Base-by-base conservation (phyloP, 192 early-diverging fungal genomes). In the Coemansia erecta region DNA sequence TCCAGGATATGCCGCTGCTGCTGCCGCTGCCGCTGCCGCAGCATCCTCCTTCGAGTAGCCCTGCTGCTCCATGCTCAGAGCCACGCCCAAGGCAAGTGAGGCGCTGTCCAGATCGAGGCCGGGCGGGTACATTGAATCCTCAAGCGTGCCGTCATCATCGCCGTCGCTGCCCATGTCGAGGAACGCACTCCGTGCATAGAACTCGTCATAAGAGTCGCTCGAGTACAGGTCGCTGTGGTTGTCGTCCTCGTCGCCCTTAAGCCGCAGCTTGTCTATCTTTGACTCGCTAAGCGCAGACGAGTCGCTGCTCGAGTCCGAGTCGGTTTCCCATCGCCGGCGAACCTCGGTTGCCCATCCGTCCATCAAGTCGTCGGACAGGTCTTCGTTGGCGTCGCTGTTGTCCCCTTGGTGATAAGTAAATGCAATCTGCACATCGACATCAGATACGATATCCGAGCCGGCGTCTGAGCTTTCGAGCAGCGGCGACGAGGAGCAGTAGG, bases 61-160 rank as follows among this genome's bases (percentile, higher is more conserved):
- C 41, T 73, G 77, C 63, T 79, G 70, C 67, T 79, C 77, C 77
- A 79, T 79, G 63, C 77, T 79, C 21, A 79, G 66, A 0, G 77
- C 77, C 28, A 79, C 71, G 19, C 77, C 77, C 41, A 79, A 60
- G 4, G 77, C 77, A 37, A 79, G 67, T 43, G 77, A 79, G 14
- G 71, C 77, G 28, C 66, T 60, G 60, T 79, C 71, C 8, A 79
- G 60, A 41, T 79, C 77, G 18, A 79, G 66, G 4, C 43, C 66
- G 0, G 60, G 14, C 2, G 63, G 24, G 23, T 73, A 73, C 31
- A 53, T 23, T 3, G 56, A 60, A 23, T 60, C 62, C 39, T 59
- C 62, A 10, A 47, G 51, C 5, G 48, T 46, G 15, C 37, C 35
- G n/a, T 33, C 56, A 17, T 49, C 48, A 28, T 56, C 56, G 18